These are phyloP conservation scores for Cladosporium sp. DNA, from an alignment of 2,329 filamentous ascomycete genomes.

Conservation along the genomic window DNA sequence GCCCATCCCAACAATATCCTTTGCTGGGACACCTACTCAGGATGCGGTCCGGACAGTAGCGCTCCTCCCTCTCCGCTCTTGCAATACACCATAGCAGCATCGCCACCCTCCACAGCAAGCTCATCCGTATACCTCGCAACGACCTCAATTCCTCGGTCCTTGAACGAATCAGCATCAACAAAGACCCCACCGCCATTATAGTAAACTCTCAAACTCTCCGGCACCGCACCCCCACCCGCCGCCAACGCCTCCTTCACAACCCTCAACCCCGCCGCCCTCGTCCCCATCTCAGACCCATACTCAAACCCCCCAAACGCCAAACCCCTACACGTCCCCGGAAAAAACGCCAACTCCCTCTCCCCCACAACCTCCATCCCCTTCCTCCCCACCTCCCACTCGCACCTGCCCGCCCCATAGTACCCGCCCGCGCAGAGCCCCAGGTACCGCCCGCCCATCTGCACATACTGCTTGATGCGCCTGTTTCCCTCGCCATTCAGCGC, in stretches of 20 bases:
- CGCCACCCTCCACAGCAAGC: slow-evolving; percentile 69
- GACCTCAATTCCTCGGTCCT: slow-evolving; percentile 64
- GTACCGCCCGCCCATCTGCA: slow-evolving; percentile 77
- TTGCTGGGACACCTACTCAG: slow-evolving; percentile 60
- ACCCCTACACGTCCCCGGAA: slow-evolving; percentile 77
- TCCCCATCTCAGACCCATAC: slow-evolving; percentile 82
- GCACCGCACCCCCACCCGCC: slow-evolving; percentile 41
- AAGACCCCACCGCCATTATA: slow-evolving; percentile 96
- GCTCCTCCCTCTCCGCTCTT: slow-evolving; percentile 74
- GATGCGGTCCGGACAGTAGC: slow-evolving; percentile 81
- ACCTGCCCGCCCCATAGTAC: slow-evolving; percentile 75
- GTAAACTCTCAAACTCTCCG: slow-evolving; percentile 66
- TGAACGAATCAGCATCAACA: slow-evolving; percentile 63
- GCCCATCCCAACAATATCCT: not conserved
- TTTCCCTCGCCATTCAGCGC: slow-evolving; percentile 85
- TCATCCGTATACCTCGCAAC: slow-evolving; percentile 73
- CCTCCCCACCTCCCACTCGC: slow-evolving; percentile 89
- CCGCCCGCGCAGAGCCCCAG: slow-evolving; percentile 91
- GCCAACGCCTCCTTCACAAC: slow-evolving; percentile 57
- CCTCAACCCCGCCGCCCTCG: slow-evolving; percentile 62
- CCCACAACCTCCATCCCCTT: slow-evolving; percentile 77
- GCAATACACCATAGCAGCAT: slow-evolving; percentile 77
- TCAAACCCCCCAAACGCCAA: slow-evolving; percentile 84
- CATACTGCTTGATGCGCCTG: slow-evolving; percentile 73
- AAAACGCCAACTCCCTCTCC: slow-evolving; percentile 78